Percentiles rank a stretch among this genome's conserved stretches.
These are phyloP conservation scores for Fusarium austroafricanum DNA, from an alignment of 2,329 filamentous ascomycete genomes.

Conservation along the genomic window DNA sequence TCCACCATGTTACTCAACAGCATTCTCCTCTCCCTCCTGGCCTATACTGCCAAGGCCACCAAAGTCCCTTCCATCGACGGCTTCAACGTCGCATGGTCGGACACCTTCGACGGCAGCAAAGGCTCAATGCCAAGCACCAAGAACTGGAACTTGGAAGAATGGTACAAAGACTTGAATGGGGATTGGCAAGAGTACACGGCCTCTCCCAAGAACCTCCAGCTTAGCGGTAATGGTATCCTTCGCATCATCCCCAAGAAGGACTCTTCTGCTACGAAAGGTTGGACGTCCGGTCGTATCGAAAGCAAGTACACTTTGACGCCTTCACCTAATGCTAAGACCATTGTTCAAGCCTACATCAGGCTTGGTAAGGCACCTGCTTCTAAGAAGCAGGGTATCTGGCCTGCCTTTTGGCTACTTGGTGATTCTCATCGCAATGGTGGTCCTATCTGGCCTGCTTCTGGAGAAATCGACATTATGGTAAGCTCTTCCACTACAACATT, in stretches of 20 bases:
- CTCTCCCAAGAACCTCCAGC: conserved; percentile 56
- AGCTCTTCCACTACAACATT: too few relatives aligned
- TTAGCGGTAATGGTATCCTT: conserved; percentile 59
- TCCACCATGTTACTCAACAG: background rate
- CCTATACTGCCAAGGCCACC: background rate
- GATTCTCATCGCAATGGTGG: conserved; percentile 36
- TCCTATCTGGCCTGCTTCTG: conserved; percentile 38
- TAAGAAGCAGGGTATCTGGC: conserved; percentile 58
- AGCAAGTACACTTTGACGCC: conserved; percentile 59
- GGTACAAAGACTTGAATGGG: conserved; percentile 13
- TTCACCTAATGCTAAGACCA: conserved; percentile 51
- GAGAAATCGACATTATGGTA: conserved; percentile 36
- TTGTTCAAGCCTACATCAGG: conserved; percentile 59
- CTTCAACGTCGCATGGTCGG: conserved; percentile 57
- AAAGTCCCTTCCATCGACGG: conserved; percentile 50
- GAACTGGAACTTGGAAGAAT: conserved; percentile 55
- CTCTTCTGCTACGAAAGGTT: conserved; percentile 46
- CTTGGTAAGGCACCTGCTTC: conserved; percentile 19
- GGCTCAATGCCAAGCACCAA: conserved; percentile 52
- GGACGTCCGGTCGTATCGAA: conserved; percentile 65
- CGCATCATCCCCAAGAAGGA: conserved; percentile 61
- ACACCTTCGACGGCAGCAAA: conserved; percentile 56
- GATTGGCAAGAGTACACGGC: conserved; percentile 45
- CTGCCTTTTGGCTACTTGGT: conserved; percentile 44
- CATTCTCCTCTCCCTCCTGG: background rate